These are phyloP conservation scores for Neopestalotiopsis clavispora DNA, from an alignment of 2,329 filamentous ascomycete species.

Conservation along the genomic window DNA sequence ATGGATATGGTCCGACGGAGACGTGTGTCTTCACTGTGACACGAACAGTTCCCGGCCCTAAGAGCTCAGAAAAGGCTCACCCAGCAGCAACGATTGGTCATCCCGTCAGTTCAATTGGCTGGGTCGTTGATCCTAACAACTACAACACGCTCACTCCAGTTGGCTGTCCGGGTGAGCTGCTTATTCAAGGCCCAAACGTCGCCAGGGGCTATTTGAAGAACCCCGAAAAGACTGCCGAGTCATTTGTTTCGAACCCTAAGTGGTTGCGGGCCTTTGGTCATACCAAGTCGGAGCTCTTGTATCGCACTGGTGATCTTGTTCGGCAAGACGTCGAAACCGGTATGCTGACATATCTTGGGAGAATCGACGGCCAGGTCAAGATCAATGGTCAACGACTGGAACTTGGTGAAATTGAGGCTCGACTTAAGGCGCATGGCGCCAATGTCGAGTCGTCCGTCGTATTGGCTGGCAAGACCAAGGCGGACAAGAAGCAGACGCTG, in stretches of 20 bases:
- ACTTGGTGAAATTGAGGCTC: constrained; percentile 42
- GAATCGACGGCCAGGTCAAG: constrained; percentile 47
- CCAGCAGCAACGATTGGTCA: constrained; percentile 14
- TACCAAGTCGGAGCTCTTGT: constrained; percentile 30
- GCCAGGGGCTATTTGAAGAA: constrained; percentile 37
- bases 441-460: constrained; percentile 15
- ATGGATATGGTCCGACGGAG: constrained; percentile 12
- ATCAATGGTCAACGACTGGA: constrained; percentile 48
- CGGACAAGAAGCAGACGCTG: constrained; percentile 6
- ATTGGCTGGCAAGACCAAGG: constrained; percentile 15
- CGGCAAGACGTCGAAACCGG: constrained; percentile 36
- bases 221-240: constrained; percentile 22
- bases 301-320: constrained; percentile 43
- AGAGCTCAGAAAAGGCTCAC: background rate
- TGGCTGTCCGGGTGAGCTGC: constrained; percentile 24
- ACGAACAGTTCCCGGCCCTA: background rate
- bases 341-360: constrained; percentile 35
- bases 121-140: constrained; percentile 20
- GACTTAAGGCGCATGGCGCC: constrained; percentile 3
- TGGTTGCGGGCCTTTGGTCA: constrained; percentile 8
- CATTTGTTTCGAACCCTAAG: constrained; percentile 29
- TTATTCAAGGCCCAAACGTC: constrained; percentile 22
- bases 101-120: constrained; percentile 9
- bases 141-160: constrained; percentile 20
- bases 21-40: constrained; percentile 7